A percentile compares a stretch with the other conserved stretches of the same genome.
phyloP scores from a whole-genome alignment of 2,329 filamentous ascomycete species.

The Penicillium hesseltinei region DNA sequence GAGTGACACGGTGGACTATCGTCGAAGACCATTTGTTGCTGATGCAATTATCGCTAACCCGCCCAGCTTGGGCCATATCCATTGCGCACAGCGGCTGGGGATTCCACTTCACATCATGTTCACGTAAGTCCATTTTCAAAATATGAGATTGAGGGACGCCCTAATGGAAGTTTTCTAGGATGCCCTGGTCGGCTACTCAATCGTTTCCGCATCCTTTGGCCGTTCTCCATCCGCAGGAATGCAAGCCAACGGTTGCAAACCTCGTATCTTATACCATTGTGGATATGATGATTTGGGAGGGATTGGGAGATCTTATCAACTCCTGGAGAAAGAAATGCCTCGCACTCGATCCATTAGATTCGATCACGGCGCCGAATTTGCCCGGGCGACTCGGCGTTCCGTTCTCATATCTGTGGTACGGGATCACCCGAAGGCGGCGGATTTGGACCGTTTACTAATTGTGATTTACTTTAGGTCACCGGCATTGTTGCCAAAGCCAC shows the following conservation, averaged over 20 bases:
- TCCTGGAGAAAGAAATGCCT: slow-evolving; percentile 73
- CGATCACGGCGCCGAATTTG: slow-evolving; percentile 80
- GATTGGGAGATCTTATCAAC: slow-evolving; percentile 87
- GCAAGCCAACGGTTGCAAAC: slow-evolving; percentile 73
- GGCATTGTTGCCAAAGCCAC: slow-evolving; percentile 72
- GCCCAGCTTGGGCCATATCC: slow-evolving; percentile 72
- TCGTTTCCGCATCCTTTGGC: slow-evolving; percentile 83
- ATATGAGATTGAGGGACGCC: background rate
- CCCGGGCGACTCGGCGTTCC: slow-evolving; percentile 73
- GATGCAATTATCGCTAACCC: slow-evolving; percentile 88
- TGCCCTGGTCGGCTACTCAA: slow-evolving; percentile 87
- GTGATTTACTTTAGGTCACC: slow-evolving; percentile 54
- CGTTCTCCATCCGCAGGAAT: slow-evolving; percentile 73
- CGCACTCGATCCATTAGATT: slow-evolving; percentile 72
- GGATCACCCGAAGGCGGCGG: background rate
- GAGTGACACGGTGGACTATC: slow-evolving; percentile 40
- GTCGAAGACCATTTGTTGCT: slow-evolving; percentile 69
- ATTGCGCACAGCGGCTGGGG: slow-evolving; percentile 75
- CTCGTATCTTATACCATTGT: slow-evolving; percentile 81
- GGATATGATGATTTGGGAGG: slow-evolving; percentile 92
- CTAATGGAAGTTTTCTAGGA: slow-evolving; percentile 46
- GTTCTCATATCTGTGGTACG: slow-evolving; percentile 83
- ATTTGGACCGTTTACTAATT: slow-evolving; percentile 7
- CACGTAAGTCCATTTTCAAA: slow-evolving; percentile 56
- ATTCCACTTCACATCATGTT: slow-evolving; percentile 85